Conservation (phyloP, 805 yeast genomes). For the Ogataea wickerhamii region DNA sequence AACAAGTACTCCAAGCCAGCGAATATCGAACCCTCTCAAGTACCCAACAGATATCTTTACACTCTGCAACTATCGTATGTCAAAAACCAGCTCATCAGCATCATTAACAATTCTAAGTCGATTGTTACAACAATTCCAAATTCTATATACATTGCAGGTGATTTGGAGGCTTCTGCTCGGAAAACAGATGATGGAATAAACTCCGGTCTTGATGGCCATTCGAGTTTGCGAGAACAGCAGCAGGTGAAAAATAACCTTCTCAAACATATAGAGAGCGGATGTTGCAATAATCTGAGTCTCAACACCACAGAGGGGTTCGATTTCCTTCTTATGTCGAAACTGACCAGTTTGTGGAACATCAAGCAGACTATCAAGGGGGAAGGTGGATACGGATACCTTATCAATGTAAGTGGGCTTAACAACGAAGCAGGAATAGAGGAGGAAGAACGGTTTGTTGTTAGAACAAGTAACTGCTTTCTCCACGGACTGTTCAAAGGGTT, state of each 20-base stretch:
- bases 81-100: slow-evolving; percentile 43
- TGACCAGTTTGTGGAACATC: slow-evolving; percentile 67
- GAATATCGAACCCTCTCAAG: slow-evolving; percentile 33
- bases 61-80: slow-evolving; percentile 50
- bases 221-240: slow-evolving; percentile 8
- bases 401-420: slow-evolving; percentile 34
- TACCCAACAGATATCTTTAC: slow-evolving; percentile 43
- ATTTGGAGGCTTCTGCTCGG: slow-evolving; percentile 8
- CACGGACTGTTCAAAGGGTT: slow-evolving; percentile 75
- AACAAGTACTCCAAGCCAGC: slow-evolving; percentile 51
- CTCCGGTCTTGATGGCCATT: slow-evolving; percentile 1
- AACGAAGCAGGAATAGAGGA: slow-evolving; percentile 13
- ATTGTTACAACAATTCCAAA: slow-evolving; percentile 31
- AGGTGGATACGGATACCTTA: slow-evolving; percentile 63
- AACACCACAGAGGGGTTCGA: slow-evolving; percentile 50
- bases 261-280: slow-evolving; percentile 37
- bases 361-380: slow-evolving; percentile 72
- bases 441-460: slow-evolving; percentile 45
- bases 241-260: slow-evolving; percentile 23
- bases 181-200: slow-evolving; percentile 11
- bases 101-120: slow-evolving; percentile 43
- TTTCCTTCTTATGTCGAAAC: slow-evolving; percentile 47
- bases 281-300: slow-evolving; percentile 43
- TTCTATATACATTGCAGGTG: slow-evolving; percentile 11
- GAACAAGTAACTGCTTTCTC: slow-evolving; percentile 68